Percentiles rank a stretch among this genome's conserved stretches.
These are phyloP conservation scores for Stachybotrys echinatus DNA, from an alignment of 2,329 filamentous ascomycete species.

Conservation along the genomic window DNA sequence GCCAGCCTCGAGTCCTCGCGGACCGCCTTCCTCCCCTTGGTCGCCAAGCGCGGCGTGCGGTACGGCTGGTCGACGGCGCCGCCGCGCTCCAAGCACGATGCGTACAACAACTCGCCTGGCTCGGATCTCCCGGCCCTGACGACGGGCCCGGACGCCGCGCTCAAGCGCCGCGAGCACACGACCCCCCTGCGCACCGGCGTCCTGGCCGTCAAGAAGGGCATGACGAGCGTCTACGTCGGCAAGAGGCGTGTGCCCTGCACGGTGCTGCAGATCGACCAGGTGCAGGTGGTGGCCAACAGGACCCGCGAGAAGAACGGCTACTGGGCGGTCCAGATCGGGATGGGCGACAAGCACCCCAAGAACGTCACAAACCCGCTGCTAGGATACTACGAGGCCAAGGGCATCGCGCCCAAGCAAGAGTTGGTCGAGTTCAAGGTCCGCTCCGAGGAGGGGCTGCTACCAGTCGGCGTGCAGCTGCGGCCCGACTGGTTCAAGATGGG, in stretches of 20 bases:
- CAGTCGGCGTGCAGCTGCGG: conserved; percentile 68
- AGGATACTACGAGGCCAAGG: conserved; percentile 81
- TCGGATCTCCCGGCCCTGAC: conserved; percentile 52
- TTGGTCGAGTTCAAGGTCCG: conserved; percentile 85
- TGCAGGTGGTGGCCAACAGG: conserved; percentile 86
- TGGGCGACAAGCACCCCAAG: conserved; percentile 64
- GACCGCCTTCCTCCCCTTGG: conserved; percentile 39
- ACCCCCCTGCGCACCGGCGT: conserved; percentile 71
- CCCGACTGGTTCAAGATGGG: conserved; percentile 91
- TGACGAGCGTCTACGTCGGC: conserved; percentile 84
- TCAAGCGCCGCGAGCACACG: conserved; percentile 52
- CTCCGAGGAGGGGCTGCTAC: conserved; percentile 64
- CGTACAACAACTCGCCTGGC: conserved; percentile 59
- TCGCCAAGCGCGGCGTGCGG: conserved; percentile 44
- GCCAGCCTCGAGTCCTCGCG: conserved; percentile 21
- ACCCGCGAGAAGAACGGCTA: conserved; percentile 79
- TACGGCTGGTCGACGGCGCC: conserved; percentile 58
- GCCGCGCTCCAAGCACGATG: conserved; percentile 45
- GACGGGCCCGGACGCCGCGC: conserved; percentile 54
- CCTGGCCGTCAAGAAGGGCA: conserved; percentile 87
- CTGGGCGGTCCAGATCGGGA: conserved; percentile 86
- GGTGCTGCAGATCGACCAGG: conserved; percentile 86
- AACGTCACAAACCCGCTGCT: conserved; percentile 80
- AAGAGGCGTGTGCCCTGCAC: conserved; percentile 80
- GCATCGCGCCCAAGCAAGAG: conserved; percentile 77